Evolutionary conservation across 2,329 filamentous ascomycete species (phyloP), one percentile per base, ranked within the genome.

Genomic region (Alternaria triticina): DNA sequence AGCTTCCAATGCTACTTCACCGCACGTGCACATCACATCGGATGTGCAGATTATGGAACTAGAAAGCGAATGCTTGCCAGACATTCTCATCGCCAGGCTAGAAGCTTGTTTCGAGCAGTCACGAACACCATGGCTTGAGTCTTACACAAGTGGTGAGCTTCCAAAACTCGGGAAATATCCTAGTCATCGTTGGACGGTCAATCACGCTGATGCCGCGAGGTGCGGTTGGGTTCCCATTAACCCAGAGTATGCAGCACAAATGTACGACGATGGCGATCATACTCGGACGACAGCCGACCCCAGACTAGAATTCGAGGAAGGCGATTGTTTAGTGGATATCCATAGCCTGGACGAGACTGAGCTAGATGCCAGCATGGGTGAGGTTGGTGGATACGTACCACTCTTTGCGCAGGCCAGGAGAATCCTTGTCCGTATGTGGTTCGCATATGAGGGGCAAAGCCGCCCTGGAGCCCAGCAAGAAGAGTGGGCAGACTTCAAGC

Each of bases 271-370:
- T 1, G 2, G 13, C 1, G 3, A 1, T 17, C 22, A 25, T 1
- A 1, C 15, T 40, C 0, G 33, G 15, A 17, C 15, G 9, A n/a
- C 0, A 2, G 17, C 3, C 0, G 33, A 1, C 15, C 36, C 36
- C 0, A 5, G 36, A 40, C 36, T 40, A 0, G 36, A 1, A 0
- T 40, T 40, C 36, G 9, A 0, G 36, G 36, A 40, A 17, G 36
- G 1, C 36, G 36, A 40, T 0, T 0, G 36, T 17, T 0, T 17
- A 40, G n/a, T 1, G 36, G 36, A 40, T 3, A 0, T 17, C 15
- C 17, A n/a, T 0, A 10, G 9, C 36, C n/a, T 40, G 0, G 36
- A 40, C 0, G 0, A 40, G 36, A 17, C 36, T 17, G 36, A 40
- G 36, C 36, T 2, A 17, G 36, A 40, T 9, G 36, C n/a, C 0